Percentiles rank a stretch among this genome's conserved stretches.
Conservation (phyloP, 2,329 filamentous ascomycete genomes). For the Zalaria sp. region DNA sequence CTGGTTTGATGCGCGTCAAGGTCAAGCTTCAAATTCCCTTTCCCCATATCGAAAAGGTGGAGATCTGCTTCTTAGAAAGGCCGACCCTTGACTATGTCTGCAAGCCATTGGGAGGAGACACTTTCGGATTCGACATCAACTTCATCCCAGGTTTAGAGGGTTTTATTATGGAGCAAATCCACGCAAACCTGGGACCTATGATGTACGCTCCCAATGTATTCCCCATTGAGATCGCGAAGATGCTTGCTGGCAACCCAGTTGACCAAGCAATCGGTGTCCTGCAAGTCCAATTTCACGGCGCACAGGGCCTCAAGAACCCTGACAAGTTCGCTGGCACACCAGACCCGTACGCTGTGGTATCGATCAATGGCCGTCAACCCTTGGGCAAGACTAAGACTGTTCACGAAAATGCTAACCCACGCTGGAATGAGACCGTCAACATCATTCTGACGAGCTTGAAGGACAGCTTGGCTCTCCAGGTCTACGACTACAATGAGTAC, state of each 20-base stretch:
- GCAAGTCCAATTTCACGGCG: slow-evolving; percentile 80
- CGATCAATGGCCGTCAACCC: slow-evolving; percentile 67
- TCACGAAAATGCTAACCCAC: slow-evolving; percentile 69
- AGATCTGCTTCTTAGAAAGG: slow-evolving; percentile 84
- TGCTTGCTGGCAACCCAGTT: slow-evolving; percentile 85
- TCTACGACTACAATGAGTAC: slow-evolving; percentile 90
- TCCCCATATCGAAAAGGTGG: slow-evolving; percentile 85
- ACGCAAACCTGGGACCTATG: slow-evolving; percentile 86
- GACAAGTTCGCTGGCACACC: slow-evolving; percentile 87
- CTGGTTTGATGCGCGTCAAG: slow-evolving; percentile 90
- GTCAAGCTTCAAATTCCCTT: slow-evolving; percentile 94
- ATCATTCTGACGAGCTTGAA: slow-evolving; percentile 85
- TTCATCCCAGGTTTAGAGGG: slow-evolving; percentile 88
- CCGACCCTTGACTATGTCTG: slow-evolving; percentile 93
- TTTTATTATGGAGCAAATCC: slow-evolving; percentile 94
- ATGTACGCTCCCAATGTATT: slow-evolving; percentile 98
- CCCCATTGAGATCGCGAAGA: slow-evolving; percentile 95
- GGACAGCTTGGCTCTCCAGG: slow-evolving; percentile 68
- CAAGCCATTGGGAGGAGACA: slow-evolving; percentile 92
- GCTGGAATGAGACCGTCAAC: slow-evolving; percentile 95
- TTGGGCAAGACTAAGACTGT: slow-evolving; percentile 83
- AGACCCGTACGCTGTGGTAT: slow-evolving; percentile 78
- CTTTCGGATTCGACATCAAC: slow-evolving; percentile 95
- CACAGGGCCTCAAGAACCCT: slow-evolving; percentile 82
- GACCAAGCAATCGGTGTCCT: slow-evolving; percentile 93